phyloP scores from a whole-genome alignment of 306 rosid species.

The Glycyrrhiza uralensis region DNA sequence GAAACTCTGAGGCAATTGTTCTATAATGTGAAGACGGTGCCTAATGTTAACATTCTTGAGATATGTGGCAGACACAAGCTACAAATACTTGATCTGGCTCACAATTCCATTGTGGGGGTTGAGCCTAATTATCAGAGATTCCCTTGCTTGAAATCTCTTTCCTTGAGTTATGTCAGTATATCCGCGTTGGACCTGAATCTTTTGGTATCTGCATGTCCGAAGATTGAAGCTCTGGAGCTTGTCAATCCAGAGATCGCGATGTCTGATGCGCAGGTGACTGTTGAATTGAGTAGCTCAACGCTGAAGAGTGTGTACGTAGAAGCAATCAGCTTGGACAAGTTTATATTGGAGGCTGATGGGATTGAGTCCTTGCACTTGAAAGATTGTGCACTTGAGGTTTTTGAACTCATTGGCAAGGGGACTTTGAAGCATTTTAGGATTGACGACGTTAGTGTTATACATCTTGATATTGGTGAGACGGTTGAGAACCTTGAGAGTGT shows the following conservation, averaged over 20 bases:
- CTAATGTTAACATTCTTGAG: constrained; percentile 63
- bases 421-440: constrained; percentile 49
- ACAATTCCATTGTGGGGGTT: constrained; percentile 62
- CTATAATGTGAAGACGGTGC: constrained; percentile 61
- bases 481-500: constrained; percentile 45
- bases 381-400: constrained; percentile 47
- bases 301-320: constrained; percentile 63
- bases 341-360: constrained; percentile 46
- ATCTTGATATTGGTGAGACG: constrained; percentile 51
- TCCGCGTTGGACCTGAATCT: constrained; percentile 76
- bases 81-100: constrained; percentile 52
- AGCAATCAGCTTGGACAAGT: constrained; percentile 65
- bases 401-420: constrained; percentile 49
- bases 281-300: constrained; percentile 61
- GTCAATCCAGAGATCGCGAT: constrained; percentile 64
- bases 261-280: constrained; percentile 53
- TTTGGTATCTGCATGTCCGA: constrained; percentile 63
- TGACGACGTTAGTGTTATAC: constrained; percentile 48
- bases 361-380: constrained; percentile 47
- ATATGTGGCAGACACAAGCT: constrained; percentile 68
- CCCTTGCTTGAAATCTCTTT: constrained; percentile 69
- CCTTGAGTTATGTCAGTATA: constrained; percentile 54
- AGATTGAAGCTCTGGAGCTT: constrained; percentile 54
- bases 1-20: constrained; percentile 50
- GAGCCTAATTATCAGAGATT: constrained; percentile 74